Percentiles rank a stretch among this genome's conserved stretches.
Conservation (phyloP, 441 rosid genomes). For the Eruca vesicaria region DNA sequence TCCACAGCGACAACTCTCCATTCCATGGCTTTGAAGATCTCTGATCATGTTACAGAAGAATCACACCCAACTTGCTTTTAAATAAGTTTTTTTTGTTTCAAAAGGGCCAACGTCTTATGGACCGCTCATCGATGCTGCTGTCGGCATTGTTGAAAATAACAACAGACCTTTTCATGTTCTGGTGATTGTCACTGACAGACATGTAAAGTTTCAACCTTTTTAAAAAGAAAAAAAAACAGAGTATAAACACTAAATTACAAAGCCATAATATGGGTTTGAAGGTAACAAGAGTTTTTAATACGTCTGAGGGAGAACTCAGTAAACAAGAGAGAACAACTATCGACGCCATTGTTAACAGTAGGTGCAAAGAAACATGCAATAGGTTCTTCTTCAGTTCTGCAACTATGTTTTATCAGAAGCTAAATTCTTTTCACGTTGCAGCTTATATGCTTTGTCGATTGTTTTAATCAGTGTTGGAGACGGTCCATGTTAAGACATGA, state of each 20-base stretch:
- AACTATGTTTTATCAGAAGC: no score
- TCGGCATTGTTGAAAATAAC: conserved; percentile 69
- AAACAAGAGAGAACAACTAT: conserved; percentile 75
- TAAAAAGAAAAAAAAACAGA: neutral
- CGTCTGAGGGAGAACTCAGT: conserved; percentile 49
- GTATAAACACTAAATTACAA: neutral
- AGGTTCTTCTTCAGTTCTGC: no score
- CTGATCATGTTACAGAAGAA: no score
- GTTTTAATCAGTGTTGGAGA: no score
- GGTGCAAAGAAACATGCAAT: no score
- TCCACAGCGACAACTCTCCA: no score
- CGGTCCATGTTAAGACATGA: no score
- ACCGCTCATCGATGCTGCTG: conserved; percentile 73
- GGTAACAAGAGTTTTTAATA: conserved; percentile 76
- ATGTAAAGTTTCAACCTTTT: conserved; percentile 42
- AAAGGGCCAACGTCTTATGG: conserved; percentile 89
- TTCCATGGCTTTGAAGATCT: no score
- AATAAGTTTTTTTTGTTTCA: neutral
- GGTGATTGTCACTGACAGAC: conserved; percentile 83
- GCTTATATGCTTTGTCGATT: no score
- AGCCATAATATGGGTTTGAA: conserved; percentile 25
- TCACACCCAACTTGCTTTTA: no score
- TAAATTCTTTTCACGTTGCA: no score
- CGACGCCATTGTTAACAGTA: conserved; percentile 62
- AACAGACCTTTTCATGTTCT: conserved; percentile 83